Conservation (phyloP, 2,329 filamentous ascomycete genomes). For the Epichloe aotearoae region DNA sequence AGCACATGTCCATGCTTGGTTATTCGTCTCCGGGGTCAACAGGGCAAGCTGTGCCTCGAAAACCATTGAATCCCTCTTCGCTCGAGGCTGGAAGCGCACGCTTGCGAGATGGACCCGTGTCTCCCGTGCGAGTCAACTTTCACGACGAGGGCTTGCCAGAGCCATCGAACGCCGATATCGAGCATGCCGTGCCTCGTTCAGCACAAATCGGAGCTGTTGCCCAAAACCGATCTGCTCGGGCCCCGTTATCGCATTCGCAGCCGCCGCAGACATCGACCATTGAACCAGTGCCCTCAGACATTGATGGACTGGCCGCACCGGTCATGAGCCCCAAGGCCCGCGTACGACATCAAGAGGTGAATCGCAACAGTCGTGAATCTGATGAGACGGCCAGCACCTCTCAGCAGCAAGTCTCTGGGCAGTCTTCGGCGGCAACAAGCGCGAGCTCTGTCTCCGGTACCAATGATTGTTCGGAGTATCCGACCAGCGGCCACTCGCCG, state of each 20-base stretch:
- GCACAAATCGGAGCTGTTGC: conserved; percentile 13
- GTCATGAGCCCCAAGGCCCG: conserved; percentile 19
- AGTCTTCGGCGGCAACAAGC: conserved; percentile 42
- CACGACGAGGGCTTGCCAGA: conserved; percentile 38
- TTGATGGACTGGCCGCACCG: conserved; percentile 10
- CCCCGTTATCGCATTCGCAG: not conserved
- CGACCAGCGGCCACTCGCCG: conserved; percentile 31
- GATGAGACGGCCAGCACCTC: conserved; percentile 36
- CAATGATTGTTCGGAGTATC: conserved; percentile 33
- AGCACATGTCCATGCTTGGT: conserved; percentile 8
- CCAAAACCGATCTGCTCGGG: not conserved
- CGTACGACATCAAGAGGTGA: conserved; percentile 21
- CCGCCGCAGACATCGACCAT: conserved; percentile 1
- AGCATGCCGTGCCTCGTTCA: conserved; percentile 21
- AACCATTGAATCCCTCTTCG: conserved; percentile 23
- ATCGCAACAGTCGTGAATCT: conserved; percentile 40
- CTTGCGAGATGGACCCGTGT: conserved; percentile 38
- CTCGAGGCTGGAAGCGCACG: conserved; percentile 20
- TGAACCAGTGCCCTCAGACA: not conserved
- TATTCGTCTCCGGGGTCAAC: conserved; percentile 6
- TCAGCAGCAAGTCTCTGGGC: conserved; percentile 33
- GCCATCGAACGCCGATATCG: conserved; percentile 39
- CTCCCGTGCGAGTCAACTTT: conserved; percentile 42
- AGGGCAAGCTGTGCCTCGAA: conserved; percentile 15
- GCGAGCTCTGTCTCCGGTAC: conserved; percentile 40